Conservation (phyloP, 495 filamentous ascomycete species). For the Poronia punctata region DNA sequence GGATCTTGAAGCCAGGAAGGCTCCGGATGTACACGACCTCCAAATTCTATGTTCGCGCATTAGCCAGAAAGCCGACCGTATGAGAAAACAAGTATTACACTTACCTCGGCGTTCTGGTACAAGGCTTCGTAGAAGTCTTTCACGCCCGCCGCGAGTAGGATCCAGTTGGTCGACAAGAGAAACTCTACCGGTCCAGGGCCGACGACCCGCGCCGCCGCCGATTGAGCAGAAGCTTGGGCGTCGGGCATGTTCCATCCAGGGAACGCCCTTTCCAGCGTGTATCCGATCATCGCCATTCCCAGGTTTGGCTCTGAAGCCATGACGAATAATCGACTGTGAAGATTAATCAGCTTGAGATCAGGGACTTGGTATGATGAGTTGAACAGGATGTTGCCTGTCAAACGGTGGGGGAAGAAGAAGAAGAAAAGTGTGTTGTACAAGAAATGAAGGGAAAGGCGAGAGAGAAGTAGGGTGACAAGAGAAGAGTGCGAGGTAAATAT, state of each 20-base stretch:
- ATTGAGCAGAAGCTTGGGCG: background rate
- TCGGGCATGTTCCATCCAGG: background rate
- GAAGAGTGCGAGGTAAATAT: no score
- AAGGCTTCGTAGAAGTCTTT: slow-evolving; percentile 18
- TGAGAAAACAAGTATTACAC: background rate
- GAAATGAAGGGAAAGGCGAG: no score
- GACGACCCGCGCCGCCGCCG: background rate
- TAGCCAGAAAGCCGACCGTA: background rate
- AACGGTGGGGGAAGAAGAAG: no score
- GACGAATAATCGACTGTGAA: no score
- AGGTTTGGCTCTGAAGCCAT: no score
- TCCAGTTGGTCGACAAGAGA: slow-evolving; percentile 26
- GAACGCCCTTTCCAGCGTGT: background rate
- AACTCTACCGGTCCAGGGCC: slow-evolving; percentile 15
- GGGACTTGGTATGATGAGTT: no score
- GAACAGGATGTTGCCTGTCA: no score
- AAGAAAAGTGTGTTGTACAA: no score
- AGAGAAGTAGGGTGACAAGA: no score
- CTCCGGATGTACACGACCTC: slow-evolving; percentile 22
- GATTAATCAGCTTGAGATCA: no score
- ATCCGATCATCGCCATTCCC: no score
- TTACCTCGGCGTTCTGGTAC: slow-evolving; percentile 14
- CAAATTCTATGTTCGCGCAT: slow-evolving; percentile 19
- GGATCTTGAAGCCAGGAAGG: slow-evolving; percentile 22
- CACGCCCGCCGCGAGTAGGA: slow-evolving; percentile 23